Conservation (phyloP, 805 yeast species). For the Lachancea sp. region DNA sequence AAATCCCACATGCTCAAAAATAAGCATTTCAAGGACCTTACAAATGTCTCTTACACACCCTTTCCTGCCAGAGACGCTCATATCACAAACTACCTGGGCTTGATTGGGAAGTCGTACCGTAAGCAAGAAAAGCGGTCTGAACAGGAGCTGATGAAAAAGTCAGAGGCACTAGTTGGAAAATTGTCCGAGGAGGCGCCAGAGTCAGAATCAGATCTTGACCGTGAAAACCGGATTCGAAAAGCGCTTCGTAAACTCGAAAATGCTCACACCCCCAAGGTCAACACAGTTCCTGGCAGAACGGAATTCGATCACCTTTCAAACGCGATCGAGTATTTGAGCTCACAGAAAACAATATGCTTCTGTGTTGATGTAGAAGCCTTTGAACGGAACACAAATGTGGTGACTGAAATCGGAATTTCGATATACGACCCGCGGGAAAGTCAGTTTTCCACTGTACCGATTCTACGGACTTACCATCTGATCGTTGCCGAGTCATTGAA, state of each 20-base stretch:
- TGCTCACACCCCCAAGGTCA: constrained; percentile 21
- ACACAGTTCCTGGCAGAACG: constrained; percentile 17
- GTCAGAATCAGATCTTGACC: not conserved
- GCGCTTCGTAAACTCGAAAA: constrained; percentile 13
- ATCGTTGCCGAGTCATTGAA: constrained; percentile 39
- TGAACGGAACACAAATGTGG: constrained; percentile 37
- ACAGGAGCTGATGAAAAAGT: constrained; percentile 9
- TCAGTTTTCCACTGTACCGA: constrained; percentile 34
- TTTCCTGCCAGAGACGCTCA: not conserved
- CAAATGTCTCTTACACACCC: constrained; percentile 2
- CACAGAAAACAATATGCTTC: constrained; percentile 33
- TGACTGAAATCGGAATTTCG: constrained; percentile 55
- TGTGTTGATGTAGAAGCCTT: constrained; percentile 54
- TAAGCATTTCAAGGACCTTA: constrained; percentile 1
- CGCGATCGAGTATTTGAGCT: constrained; percentile 18
- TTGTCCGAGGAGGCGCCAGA: constrained; percentile 8
- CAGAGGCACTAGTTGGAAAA: constrained; percentile 10
- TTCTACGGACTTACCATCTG: constrained; percentile 38
- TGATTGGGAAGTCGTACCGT: constrained; percentile 5
- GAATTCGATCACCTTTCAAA: constrained; percentile 20
- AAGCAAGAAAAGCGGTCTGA: constrained; percentile 4
- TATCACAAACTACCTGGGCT: constrained; percentile 4
- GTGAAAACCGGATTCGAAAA: constrained; percentile 10
- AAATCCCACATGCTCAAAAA: constrained; percentile 3
- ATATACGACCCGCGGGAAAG: constrained; percentile 51